Evolutionary conservation across 352 stramenopile species (phyloP).

Genomic region (Phytophthora lateralis): DNA sequence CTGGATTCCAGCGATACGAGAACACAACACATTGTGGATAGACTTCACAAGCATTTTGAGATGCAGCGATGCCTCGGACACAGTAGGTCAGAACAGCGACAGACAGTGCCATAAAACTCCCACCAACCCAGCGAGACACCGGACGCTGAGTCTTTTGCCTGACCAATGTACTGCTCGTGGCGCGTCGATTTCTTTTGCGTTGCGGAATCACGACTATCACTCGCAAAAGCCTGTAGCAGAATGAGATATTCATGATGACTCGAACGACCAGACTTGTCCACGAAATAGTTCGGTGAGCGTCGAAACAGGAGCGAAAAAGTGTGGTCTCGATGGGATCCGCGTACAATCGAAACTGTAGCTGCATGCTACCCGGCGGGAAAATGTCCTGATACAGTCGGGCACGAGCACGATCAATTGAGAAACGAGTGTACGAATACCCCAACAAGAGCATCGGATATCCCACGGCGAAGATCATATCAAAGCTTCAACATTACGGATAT

Average conservation of each 20-base stretch:
- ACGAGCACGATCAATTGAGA: conserved; percentile 23
- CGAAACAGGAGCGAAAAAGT: conserved; percentile 28
- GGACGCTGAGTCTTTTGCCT: conserved; percentile 1
- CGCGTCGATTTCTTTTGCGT: not conserved
- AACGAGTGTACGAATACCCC: conserved; percentile 22
- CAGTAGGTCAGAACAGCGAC: conserved; percentile 16
- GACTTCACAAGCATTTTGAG: not conserved
- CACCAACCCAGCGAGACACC: conserved; percentile 10
- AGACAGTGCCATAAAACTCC: conserved; percentile 7
- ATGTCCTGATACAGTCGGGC: conserved; percentile 20
- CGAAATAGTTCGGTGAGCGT: conserved; percentile 24
- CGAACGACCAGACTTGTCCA: conserved; percentile 14
- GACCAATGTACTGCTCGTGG: not conserved
- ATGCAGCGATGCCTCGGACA: conserved; percentile 11
- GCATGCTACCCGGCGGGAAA: conserved; percentile 19
- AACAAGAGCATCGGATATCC: conserved; percentile 27
- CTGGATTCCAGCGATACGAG: conserved; percentile 7
- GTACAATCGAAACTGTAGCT: conserved; percentile 17
- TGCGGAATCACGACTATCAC: conserved; percentile 25
- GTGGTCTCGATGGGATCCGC: conserved; percentile 18
- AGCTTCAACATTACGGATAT: conserved; percentile 1
- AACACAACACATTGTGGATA: conserved; percentile 9
- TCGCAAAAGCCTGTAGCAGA: conserved; percentile 24
- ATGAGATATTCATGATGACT: conserved; percentile 30
- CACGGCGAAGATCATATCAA: conserved; percentile 34